A percentile compares a stretch with the other conserved stretches of the same genome.
Evolutionary conservation across 2,329 filamentous ascomycete species (phyloP).

Genomic region (Dissoconium aciculare): DNA sequence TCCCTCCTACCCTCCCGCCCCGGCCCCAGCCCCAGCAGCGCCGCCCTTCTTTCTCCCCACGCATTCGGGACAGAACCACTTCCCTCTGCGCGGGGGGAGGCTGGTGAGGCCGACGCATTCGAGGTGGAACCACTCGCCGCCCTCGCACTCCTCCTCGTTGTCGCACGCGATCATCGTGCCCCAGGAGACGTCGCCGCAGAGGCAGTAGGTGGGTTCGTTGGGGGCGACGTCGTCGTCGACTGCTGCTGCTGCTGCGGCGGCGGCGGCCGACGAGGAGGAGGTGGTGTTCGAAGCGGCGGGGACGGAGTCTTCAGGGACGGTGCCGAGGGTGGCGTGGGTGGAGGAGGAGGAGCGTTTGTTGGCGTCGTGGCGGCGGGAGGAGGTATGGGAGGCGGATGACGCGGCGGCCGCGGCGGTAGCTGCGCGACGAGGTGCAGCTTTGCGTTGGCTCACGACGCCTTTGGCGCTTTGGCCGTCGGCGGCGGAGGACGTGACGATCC

Average conservation of each 20-base stretch:
- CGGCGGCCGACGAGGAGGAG: slow-evolving; percentile 6
- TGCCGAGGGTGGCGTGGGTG: slow-evolving; percentile 5
- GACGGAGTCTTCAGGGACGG: background rate
- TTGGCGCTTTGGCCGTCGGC: slow-evolving; percentile 46
- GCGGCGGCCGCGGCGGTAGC: slow-evolving; percentile 16
- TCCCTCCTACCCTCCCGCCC: no score
- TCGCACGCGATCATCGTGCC: slow-evolving; percentile 76
- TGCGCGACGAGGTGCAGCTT: slow-evolving; percentile 54
- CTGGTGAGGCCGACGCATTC: slow-evolving; percentile 56
- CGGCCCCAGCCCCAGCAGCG: no score
- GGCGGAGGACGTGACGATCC: slow-evolving; percentile 43
- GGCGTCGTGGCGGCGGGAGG: no score
- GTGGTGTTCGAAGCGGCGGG: no score
- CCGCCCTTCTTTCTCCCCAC: slow-evolving; percentile 36
- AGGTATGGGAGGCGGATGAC: no score
- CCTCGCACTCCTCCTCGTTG: slow-evolving; percentile 61
- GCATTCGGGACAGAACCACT: slow-evolving; percentile 77
- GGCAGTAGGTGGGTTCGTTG: slow-evolving; percentile 60
- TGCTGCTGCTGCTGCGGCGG: slow-evolving; percentile 5
- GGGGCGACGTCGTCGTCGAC: slow-evolving; percentile 46
- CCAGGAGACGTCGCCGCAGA: slow-evolving; percentile 66
- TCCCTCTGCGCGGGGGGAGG: slow-evolving; percentile 56
- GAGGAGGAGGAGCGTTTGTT: slow-evolving; percentile 1
- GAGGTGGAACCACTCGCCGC: slow-evolving; percentile 77
- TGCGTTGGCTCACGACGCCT: slow-evolving; percentile 56